Evolutionary conservation across 2,329 filamentous ascomycete genomes (phyloP), one percentile per base, ranked within the genome.

Genomic region (Aquanectria penicillioides): DNA sequence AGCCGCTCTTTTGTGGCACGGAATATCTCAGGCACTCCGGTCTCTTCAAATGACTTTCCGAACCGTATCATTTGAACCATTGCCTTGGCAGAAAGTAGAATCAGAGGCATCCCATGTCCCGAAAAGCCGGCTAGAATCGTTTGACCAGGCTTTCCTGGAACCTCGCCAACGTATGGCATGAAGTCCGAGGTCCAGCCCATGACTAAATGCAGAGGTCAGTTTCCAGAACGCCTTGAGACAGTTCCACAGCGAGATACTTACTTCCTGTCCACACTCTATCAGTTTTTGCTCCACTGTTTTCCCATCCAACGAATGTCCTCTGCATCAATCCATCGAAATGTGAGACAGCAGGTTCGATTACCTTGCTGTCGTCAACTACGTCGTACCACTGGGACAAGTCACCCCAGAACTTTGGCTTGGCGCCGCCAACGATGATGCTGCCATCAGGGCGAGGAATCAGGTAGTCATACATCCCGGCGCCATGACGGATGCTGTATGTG

Each of bases 21-120:
- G 25, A 50, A 50, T n/a, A 40, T 26, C 10, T 20, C 15, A 3
- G 79, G 76, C 13, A 81, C 57, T 3, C 74, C 75, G 1, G 76
- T 76, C 12, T 74, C 63, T 47, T 74, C 71, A 49, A 78, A 80
- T 0, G 60, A 43, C 0, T 41, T 40, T 4, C 65, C 72, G 2
- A 73, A 60, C 4, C 64, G 26, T 1, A 80, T 55, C 78, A 83
- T 81, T 18, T 67, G 57, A 3, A 74, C 78, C 6, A 83, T 31
- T 0, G 74, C 79, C 59, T 78, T 77, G 12, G 74, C 73, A 3
- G 73, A 69, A 1, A 79, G 71, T 13, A 77, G 75, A 31, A 81
- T 77, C 22, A 78, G 62, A 1, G 79, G 75, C 81, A 83, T 83
- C 2, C 81, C 81, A 57, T 83, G 79, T 0, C 82, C 81, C 31